Conservation (phyloP, 768 basidiomycete genomes). For the Termitomyces sp. region DNA sequence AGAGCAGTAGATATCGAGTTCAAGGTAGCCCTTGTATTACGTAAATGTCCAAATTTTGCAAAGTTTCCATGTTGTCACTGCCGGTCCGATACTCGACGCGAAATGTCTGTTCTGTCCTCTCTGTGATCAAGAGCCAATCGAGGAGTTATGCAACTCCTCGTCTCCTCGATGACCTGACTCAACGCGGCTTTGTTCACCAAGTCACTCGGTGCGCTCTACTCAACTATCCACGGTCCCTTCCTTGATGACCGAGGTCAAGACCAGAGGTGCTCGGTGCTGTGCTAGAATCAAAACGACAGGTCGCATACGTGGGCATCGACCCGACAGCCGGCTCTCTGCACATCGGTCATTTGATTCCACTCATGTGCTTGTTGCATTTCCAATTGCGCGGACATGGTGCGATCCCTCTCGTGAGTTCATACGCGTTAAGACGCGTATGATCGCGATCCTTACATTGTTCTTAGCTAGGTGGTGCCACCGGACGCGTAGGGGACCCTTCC, state of each 20-base stretch:
- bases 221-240: background rate
- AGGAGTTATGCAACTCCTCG: constrained; percentile 6
- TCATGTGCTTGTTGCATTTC: constrained; percentile 86
- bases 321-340: constrained; percentile 89
- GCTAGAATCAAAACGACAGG: constrained; percentile 35
- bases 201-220: constrained; percentile 31
- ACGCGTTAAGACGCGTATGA: background rate
- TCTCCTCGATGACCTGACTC: constrained; percentile 36
- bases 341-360: constrained; percentile 88
- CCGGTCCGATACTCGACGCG: constrained; percentile 5
- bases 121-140: background rate
- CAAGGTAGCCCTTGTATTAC: constrained; percentile 4
- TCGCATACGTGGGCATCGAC: constrained; percentile 86
- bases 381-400: constrained; percentile 76
- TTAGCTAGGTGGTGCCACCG: constrained; percentile 95
- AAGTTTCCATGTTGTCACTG: constrained; percentile 8
- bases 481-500: constrained; percentile 95
- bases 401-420: constrained; percentile 73
- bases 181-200: constrained; percentile 44
- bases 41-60: constrained; percentile 5
- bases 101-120: background rate
- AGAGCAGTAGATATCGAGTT: constrained; percentile 12
- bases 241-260: constrained; percentile 20
- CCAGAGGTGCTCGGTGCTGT: constrained; percentile 34
- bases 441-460: background rate